Base-by-base conservation (phyloP, 2,329 filamentous ascomycete species). In the Triangularia setosa region DNA sequence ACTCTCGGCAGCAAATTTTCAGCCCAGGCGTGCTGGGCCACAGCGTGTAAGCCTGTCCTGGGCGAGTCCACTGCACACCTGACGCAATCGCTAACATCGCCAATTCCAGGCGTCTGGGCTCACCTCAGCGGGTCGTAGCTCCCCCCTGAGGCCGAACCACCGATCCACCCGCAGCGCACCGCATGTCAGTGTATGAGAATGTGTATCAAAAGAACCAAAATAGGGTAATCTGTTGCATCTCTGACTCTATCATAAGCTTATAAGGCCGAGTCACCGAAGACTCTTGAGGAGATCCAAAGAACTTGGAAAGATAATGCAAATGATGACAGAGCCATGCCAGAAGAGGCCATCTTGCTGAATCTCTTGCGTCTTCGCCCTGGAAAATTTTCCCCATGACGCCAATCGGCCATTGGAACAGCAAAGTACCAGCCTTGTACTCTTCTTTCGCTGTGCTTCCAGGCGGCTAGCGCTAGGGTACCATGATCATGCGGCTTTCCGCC, bases 1-100 rank as follows among this genome's bases (percentile, higher is more conserved):
- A 27, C 28, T 59, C 65, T 69, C 65, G 67, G 67, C 69, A 64
- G 56, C 65, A 67, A 69, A 65, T 67, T 70, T 68, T 67, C 64
- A 65, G 59, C 24, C 57, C 28, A 63, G 66, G 61, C 61, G 64
- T 64, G 62, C 65, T 61, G 63, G 63, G 56, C 40, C 56, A 48
- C 57, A 52, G 60, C 63, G 33, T 44, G 55, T 35, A 44, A 54
- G 27, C 30, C 30, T 16, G 30, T 24, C 16, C 11, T 44, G n/a
- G 18, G 8, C 48, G 16, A 24, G 23, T 57, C 23, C 52, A 55
- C 52, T 27, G 27, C 12, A 33, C 58, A 64, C 53, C 64, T 65
- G 64, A 65, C 64, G 54, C 64, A 54, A 66, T 67, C 40, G 61
- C 27, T 28, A 24, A 12, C 16, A 44, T 25, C 24, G 23, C 52